Evolutionary conservation across 2,329 filamentous ascomycete species (phyloP), one percentile per base, ranked within the genome.

Genomic region (Meredithiella fracta): DNA sequence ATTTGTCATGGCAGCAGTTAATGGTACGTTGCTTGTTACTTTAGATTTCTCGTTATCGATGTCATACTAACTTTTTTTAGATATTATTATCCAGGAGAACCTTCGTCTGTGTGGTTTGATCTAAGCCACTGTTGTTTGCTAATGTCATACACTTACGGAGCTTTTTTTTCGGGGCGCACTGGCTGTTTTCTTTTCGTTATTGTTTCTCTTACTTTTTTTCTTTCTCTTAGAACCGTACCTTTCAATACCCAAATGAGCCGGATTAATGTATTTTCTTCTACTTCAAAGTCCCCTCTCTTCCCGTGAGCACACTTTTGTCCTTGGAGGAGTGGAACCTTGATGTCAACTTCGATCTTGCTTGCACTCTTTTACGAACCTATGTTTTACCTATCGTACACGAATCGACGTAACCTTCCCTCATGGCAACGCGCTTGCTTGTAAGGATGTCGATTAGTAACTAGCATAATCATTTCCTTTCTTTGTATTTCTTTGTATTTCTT

Each of bases 21-120:
- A 98, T 73, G 90, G 90, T 95, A 78, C 66, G 83, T 42, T 47
- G 47, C 47, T 22, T 7, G 4, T 29, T 3, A 47, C 20, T 51
- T 49, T 2, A 38, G 31, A 20, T 40, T 29, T 60, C 14, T 51
- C 31, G 56, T 73, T 82, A 72, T 50, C 26, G 51, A 3, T 44
- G 31, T 17, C 29, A 34, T 61, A 14, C 56, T 54, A 59, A 74
- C 83, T 4, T 1, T 1, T 23, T 53, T 1, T 62, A 95, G 92
- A 98, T 73, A 98, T 98, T 70, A 98, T 98, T 73, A 98, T 98
- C 70, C 92, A 98, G 76, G 92, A 97, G 74, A 98, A 98, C 74
- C 82, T 98, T 62, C 85, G 92, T 70, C 79, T 94, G 70, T 96
- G 90, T 72, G 91, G 91, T 78, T 76, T 97, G 70, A 96, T 97